Evolutionary conservation across 345 rosid species (phyloP).

Genomic region (Brassica rapa): DNA sequence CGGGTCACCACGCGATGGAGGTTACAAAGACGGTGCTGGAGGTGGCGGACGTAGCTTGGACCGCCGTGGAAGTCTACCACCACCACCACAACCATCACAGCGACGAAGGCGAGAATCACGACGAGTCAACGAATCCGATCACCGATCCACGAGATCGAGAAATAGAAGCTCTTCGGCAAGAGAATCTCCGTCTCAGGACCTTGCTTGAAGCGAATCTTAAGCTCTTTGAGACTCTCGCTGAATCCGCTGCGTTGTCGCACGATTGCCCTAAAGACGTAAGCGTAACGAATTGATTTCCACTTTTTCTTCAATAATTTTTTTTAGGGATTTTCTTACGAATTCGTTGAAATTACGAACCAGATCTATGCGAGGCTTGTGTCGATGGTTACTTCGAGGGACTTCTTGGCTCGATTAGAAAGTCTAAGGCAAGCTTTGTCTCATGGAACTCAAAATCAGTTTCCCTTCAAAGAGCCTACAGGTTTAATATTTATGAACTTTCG

Average conservation of each 20-base stretch:
- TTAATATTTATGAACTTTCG: not conserved
- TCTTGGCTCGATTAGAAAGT: slow-evolving; percentile 59
- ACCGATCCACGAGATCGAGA: slow-evolving; percentile 46
- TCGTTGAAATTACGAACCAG: slow-evolving; percentile 37
- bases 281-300: not conserved
- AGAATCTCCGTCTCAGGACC: slow-evolving; percentile 64
- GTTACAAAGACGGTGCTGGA: slow-evolving; percentile 90
- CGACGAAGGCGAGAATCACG: slow-evolving; percentile 16
- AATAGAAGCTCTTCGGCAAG: slow-evolving; percentile 60
- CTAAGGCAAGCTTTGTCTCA: slow-evolving; percentile 50
- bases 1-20: slow-evolving; percentile 68
- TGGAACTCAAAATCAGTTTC: slow-evolving; percentile 60
- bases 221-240: slow-evolving; percentile 67
- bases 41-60: slow-evolving; percentile 96
- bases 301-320: not conserved
- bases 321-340: not conserved
- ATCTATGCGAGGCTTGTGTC: slow-evolving; percentile 60
- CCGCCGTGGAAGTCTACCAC: slow-evolving; percentile 66
- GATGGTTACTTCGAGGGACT: slow-evolving; percentile 69
- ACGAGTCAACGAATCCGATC: slow-evolving; percentile 15
- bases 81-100: slow-evolving; percentile 49
- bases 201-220: slow-evolving; percentile 73
- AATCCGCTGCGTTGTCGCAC: slow-evolving; percentile 55
- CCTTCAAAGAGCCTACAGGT: slow-evolving; percentile 92
- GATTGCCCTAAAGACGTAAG: slow-evolving; percentile 88